A percentile compares a stretch with the other conserved stretches of the same genome.
These are phyloP conservation scores for Theobroma grandiflorum DNA, from an alignment of 441 rosid genomes.

Conservation along the genomic window DNA sequence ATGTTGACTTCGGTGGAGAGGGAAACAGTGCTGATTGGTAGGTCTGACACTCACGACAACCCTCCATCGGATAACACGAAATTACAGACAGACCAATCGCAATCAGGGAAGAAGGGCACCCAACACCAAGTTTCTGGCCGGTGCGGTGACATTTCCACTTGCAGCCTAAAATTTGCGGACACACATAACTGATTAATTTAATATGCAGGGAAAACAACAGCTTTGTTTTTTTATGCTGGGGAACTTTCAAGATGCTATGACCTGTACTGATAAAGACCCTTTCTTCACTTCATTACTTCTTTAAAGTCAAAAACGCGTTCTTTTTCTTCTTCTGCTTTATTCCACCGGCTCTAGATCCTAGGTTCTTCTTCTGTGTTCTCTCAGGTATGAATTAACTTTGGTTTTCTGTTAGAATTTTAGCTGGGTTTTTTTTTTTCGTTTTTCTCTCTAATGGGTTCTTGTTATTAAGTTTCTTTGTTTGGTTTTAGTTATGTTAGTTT, in stretches of 20 bases:
- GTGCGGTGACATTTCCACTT: slow-evolving; percentile 20
- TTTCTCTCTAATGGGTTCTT: neutral
- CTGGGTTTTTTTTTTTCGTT: neutral
- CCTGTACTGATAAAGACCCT: slow-evolving; percentile 1
- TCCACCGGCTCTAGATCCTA: neutral
- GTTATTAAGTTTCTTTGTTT: neutral
- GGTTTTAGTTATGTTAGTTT: neutral
- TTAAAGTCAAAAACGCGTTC: neutral
- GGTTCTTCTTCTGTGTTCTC: neutral
- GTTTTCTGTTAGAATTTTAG: neutral
- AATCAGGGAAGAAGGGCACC: neutral
- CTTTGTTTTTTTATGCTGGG: slow-evolving; percentile 16
- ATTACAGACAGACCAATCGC: neutral
- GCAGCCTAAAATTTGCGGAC: neutral
- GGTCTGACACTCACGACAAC: neutral
- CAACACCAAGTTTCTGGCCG: neutral
- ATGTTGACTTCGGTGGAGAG: neutral
- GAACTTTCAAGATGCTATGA: slow-evolving; percentile 14
- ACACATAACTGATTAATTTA: neutral
- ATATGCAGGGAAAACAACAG: neutral
- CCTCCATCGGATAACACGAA: neutral
- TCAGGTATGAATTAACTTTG: neutral
- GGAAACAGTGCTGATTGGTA: neutral
- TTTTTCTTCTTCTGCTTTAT: slow-evolving; percentile 17
- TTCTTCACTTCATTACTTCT: neutral